Percentiles rank a stretch among this genome's conserved stretches.
These are phyloP conservation scores for Kodamaea leandrae DNA, from an alignment of 805 yeast genomes.

Conservation along the genomic window DNA sequence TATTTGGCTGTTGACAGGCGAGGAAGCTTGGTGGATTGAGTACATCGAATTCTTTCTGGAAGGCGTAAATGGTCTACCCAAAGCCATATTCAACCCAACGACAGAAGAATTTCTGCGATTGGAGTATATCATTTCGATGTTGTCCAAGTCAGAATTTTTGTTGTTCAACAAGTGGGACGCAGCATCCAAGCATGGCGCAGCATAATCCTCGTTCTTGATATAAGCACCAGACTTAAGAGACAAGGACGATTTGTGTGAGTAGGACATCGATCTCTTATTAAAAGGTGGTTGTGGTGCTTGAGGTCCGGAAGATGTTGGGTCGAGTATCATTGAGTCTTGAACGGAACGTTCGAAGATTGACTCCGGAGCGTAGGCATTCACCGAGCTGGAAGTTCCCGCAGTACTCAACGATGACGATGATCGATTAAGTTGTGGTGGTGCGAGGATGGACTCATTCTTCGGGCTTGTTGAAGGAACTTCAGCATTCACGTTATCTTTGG, in stretches of 20 bases:
- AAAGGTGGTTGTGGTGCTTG: slow-evolving; percentile 10
- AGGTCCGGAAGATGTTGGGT: slow-evolving; percentile 6
- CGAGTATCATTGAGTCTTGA: slow-evolving; percentile 27
- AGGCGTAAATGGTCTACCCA: slow-evolving; percentile 41
- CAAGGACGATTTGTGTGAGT: slow-evolving; percentile 23
- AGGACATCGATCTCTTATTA: slow-evolving; percentile 17
- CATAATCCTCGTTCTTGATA: slow-evolving; percentile 56
- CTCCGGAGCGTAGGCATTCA: slow-evolving; percentile 10
- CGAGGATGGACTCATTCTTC: neutral
- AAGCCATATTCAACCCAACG: slow-evolving; percentile 45
- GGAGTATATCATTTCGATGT: slow-evolving; percentile 67
- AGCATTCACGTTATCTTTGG: slow-evolving; percentile 8
- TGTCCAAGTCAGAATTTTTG: slow-evolving; percentile 59
- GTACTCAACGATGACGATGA: slow-evolving; percentile 10
- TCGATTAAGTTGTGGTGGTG: slow-evolving; percentile 3
- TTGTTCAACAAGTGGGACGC: slow-evolving; percentile 67
- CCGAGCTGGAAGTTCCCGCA: slow-evolving; percentile 16
- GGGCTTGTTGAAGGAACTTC: neutral
- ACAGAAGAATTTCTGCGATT: slow-evolving; percentile 55
- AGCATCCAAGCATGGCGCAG: slow-evolving; percentile 77
- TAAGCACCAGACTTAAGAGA: slow-evolving; percentile 23
- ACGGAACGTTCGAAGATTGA: slow-evolving; percentile 42
- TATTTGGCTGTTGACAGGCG: slow-evolving; percentile 13
- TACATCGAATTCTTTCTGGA: slow-evolving; percentile 38
- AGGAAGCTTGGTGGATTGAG: slow-evolving; percentile 18